These are phyloP conservation scores for Coprinellus micaceus DNA, from an alignment of 768 basidiomycete genomes.

Conservation along the genomic window DNA sequence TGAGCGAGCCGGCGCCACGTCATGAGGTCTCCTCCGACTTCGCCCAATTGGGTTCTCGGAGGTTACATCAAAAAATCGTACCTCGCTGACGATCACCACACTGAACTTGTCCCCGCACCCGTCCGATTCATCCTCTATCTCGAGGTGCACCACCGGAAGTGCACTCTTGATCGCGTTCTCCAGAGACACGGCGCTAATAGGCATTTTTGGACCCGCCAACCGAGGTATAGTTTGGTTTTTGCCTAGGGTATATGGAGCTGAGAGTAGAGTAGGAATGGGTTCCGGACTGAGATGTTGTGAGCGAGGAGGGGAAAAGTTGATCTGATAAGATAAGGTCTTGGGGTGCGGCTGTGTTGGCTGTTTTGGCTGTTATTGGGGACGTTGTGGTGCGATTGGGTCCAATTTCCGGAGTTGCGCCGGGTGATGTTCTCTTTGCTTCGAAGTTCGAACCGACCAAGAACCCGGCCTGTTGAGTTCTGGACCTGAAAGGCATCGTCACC, in stretches of 20 bases:
- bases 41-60: too few relatives aligned
- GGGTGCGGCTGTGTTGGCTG: not conserved
- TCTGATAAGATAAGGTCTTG: constrained; percentile 20
- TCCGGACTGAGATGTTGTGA: not conserved
- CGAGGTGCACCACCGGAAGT: constrained; percentile 61
- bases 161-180: constrained; percentile 61
- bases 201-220: constrained; percentile 50
- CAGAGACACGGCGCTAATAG: constrained; percentile 51
- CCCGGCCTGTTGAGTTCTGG: too few relatives aligned
- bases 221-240: too few relatives aligned
- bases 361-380: too few relatives aligned
- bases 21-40: too few relatives aligned
- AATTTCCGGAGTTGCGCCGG: too few relatives aligned
- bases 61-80: constrained; percentile 30
- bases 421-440: too few relatives aligned
- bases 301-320: constrained; percentile 3
- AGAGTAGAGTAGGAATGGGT: not conserved
- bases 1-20: too few relatives aligned
- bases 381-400: too few relatives aligned
- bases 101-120: constrained; percentile 81
- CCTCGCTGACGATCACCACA: constrained; percentile 74
- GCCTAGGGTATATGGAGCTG: not conserved
- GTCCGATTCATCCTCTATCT: constrained; percentile 73
- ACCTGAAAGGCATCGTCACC: too few relatives aligned
- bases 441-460: too few relatives aligned